phyloP scores from a whole-genome alignment of 2,329 filamentous ascomycete genomes.

The Diaporthe vaccinii region DNA sequence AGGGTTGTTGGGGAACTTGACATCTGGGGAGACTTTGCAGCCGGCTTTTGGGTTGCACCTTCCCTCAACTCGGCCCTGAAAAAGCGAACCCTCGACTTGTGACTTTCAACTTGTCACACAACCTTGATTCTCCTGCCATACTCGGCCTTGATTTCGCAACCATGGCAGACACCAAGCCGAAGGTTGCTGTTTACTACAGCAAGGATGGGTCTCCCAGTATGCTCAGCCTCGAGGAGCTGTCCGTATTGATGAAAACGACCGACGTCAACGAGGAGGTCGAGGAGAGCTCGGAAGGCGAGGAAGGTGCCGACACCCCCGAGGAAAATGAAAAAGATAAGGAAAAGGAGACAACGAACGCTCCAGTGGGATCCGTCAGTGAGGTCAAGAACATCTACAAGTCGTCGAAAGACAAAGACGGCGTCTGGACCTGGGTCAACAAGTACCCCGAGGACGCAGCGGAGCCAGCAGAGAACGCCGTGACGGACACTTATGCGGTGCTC shows the following conservation, averaged over 20 bases:
- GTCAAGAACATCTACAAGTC: conserved; percentile 59
- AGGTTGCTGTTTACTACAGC: conserved; percentile 25
- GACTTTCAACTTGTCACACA: neutral
- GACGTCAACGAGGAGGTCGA: neutral
- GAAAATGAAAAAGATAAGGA: conserved; percentile 6
- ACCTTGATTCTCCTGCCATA: neutral
- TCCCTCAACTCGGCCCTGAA: neutral
- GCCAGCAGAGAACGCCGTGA: conserved; percentile 72
- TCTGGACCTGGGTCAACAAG: conserved; percentile 68
- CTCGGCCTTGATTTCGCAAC: too few species aligned
- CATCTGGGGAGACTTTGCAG: neutral
- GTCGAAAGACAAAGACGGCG: conserved; percentile 61
- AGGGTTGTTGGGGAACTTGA: neutral
- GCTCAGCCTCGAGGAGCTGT: conserved; percentile 29
- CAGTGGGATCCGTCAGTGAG: conserved; percentile 53
- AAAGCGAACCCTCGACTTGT: neutral
- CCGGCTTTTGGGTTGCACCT: neutral
- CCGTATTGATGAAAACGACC: conserved; percentile 16
- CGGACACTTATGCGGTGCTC: conserved; percentile 71
- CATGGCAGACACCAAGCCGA: conserved; percentile 37
- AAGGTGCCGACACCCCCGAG: neutral
- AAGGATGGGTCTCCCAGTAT: conserved; percentile 12
- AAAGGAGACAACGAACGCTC: conserved; percentile 22
- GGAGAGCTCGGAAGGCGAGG: conserved; percentile 28
- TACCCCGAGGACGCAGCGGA: conserved; percentile 67